phyloP scores from a whole-genome alignment of 139 green algal genomes.

The Ostreobium quekettii region DNA sequence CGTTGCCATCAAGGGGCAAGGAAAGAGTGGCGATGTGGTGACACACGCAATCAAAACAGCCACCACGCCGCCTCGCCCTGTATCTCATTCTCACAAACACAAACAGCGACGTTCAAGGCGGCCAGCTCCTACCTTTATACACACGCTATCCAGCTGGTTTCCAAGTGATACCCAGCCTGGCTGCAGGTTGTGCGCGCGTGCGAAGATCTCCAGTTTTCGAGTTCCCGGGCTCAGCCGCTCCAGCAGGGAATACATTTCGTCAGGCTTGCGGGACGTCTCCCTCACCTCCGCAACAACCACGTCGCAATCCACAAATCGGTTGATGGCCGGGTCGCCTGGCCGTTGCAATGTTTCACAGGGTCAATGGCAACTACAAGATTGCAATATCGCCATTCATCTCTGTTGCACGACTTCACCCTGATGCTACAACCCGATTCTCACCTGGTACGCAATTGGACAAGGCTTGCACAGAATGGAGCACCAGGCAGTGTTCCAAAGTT shows the following conservation, averaged over 20 bases:
- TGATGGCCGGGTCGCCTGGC: slow-evolving; percentile 20
- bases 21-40: too few relatives aligned
- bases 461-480: too few relatives aligned
- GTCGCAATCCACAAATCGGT: slow-evolving; percentile 58
- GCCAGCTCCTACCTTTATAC: slow-evolving; percentile 31
- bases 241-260: slow-evolving; percentile 79
- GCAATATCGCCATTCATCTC: too few relatives aligned
- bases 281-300: slow-evolving; percentile 69
- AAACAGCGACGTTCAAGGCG: background rate
- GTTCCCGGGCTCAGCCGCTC: slow-evolving; percentile 68
- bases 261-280: slow-evolving; percentile 73
- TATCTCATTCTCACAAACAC: background rate
- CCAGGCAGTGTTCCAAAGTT: too few relatives aligned
- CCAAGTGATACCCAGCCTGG: slow-evolving; percentile 74
- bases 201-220: slow-evolving; percentile 63
- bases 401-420: too few relatives aligned
- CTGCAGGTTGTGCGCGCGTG: slow-evolving; percentile 57
- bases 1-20: too few relatives aligned
- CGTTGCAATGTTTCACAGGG: too few relatives aligned
- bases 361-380: too few relatives aligned
- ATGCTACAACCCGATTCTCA: too few relatives aligned
- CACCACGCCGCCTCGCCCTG: too few relatives aligned
- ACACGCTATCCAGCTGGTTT: slow-evolving; percentile 59
- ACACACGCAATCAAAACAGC: too few relatives aligned
- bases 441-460: too few relatives aligned